Conservation (phyloP, 805 yeast genomes). For the Grigorovia transvaalensis region DNA sequence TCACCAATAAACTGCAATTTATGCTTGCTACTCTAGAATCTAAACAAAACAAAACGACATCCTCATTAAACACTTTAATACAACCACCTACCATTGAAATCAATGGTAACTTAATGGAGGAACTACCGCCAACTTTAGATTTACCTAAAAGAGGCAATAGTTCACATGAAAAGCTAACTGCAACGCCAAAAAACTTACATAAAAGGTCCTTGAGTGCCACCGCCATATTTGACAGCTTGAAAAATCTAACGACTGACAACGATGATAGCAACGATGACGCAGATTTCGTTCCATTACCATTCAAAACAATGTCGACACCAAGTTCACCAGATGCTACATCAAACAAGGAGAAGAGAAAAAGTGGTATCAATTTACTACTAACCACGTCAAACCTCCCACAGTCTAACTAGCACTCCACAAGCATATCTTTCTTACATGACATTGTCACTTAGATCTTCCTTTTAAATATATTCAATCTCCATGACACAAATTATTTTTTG, state of each 20-base stretch:
- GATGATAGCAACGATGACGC: not conserved
- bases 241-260: not conserved
- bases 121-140: not conserved
- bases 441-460: not conserved
- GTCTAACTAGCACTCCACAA: too few species aligned
- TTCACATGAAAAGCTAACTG: not conserved
- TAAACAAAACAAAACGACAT: not conserved
- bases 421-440: too few species aligned
- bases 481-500: not conserved
- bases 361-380: constrained; percentile 4
- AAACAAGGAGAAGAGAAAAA: constrained; percentile 1
- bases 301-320: constrained; percentile 14
- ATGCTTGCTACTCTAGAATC: not conserved
- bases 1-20: not conserved
- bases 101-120: not conserved
- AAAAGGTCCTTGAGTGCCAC: constrained; percentile 1
- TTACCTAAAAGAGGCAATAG: not conserved
- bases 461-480: not conserved
- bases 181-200: not conserved
- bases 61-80: not conserved
- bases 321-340: constrained; percentile 1
- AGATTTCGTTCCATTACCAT: constrained; percentile 16
- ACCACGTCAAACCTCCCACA: not conserved
- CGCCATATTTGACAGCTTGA: not conserved
- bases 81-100: not conserved